Evolutionary conservation across 306 rosid species (phyloP).

Genomic region (Mimosa pudica): DNA sequence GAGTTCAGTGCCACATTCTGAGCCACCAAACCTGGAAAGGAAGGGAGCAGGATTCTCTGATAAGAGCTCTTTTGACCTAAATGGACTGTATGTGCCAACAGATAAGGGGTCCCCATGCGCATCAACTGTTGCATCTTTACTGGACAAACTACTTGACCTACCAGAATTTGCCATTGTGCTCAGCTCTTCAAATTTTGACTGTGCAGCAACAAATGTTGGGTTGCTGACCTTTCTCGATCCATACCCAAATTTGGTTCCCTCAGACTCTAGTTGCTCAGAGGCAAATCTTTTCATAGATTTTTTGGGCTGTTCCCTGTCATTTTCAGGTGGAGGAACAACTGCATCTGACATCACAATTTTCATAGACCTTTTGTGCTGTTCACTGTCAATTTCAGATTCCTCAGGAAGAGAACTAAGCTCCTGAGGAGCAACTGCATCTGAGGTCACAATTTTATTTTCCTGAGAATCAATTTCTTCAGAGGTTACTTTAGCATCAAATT

Average conservation of each 20-base stretch:
- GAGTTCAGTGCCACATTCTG: conserved; percentile 84
- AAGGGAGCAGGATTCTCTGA: conserved; percentile 49
- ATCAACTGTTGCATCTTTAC: conserved; percentile 57
- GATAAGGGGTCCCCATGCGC: conserved; percentile 46
- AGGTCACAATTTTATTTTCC: conserved; percentile 35
- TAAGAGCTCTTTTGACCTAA: conserved; percentile 49
- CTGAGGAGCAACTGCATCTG: conserved; percentile 40
- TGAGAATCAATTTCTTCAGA: conserved; percentile 40
- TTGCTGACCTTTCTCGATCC: conserved; percentile 68
- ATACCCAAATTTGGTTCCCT: conserved; percentile 53
- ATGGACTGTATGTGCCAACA: conserved; percentile 40
- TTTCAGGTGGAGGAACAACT: conserved; percentile 44
- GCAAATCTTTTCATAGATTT: conserved; percentile 59
- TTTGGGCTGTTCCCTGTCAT: conserved; percentile 51
- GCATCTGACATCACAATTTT: conserved; percentile 43
- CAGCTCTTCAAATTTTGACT: conserved; percentile 74
- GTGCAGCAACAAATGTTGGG: conserved; percentile 74
- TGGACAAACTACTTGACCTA: conserved; percentile 42
- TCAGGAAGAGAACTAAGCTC: conserved; percentile 46
- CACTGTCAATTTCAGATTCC: conserved; percentile 53
- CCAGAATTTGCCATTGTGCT: conserved; percentile 51
- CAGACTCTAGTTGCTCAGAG: conserved; percentile 73
- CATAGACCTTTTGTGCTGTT: conserved; percentile 52
- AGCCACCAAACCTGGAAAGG: conserved; percentile 64
- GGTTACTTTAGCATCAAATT: background rate